These are phyloP conservation scores for Clitopilus hobsonii DNA, from an alignment of 768 basidiomycete species.

Conservation along the genomic window DNA sequence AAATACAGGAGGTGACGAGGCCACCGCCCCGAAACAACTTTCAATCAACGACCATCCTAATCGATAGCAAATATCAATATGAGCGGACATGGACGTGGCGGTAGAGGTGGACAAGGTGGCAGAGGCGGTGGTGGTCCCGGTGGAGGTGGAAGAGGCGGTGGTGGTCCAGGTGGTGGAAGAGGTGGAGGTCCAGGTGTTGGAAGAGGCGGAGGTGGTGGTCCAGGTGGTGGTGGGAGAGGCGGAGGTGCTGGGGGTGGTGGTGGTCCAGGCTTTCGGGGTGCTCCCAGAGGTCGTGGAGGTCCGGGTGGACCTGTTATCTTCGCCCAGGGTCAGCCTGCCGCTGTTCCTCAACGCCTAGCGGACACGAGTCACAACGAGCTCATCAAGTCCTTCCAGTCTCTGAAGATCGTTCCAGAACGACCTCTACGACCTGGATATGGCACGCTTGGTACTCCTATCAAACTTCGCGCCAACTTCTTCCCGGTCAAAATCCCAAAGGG, in stretches of 20 bases:
- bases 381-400: slow-evolving; percentile 30
- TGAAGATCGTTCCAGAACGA: slow-evolving; percentile 25
- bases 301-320: slow-evolving; percentile 32
- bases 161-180: slow-evolving; percentile 12
- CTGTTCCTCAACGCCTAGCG: slow-evolving; percentile 30
- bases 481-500: slow-evolving; percentile 42
- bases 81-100: slow-evolving; percentile 1
- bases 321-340: slow-evolving; percentile 26
- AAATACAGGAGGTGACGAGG: too few species aligned
- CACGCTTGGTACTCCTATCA: slow-evolving; percentile 40
- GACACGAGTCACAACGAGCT: slow-evolving; percentile 29
- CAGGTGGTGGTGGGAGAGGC: slow-evolving; percentile 17
- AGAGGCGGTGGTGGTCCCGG: slow-evolving; percentile 15
- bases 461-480: slow-evolving; percentile 62
- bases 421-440: slow-evolving; percentile 59
- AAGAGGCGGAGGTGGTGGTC: slow-evolving; percentile 14
- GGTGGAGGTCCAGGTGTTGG: slow-evolving; percentile 25
- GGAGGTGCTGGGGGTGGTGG: slow-evolving; percentile 18
- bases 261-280: slow-evolving; percentile 17
- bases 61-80: not conserved
- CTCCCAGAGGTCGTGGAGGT: slow-evolving; percentile 17
- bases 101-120: slow-evolving; percentile 9
- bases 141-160: slow-evolving; percentile 12
- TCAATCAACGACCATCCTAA: too few species aligned
- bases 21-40: too few species aligned